Evolutionary conservation across 495 filamentous ascomycete genomes (phyloP).

Genomic region (Cercophora scortea): DNA sequence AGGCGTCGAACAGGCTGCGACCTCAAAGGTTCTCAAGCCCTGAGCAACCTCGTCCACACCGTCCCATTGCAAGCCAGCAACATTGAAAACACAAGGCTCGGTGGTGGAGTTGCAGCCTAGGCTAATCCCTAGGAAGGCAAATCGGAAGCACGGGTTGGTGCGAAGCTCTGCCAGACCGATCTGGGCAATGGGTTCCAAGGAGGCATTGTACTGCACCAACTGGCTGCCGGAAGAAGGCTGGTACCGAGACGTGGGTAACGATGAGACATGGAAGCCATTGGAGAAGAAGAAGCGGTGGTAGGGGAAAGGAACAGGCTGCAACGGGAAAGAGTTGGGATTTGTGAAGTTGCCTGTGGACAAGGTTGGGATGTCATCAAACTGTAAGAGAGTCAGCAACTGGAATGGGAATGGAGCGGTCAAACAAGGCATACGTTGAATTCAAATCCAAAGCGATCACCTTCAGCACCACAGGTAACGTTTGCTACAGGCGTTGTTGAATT

Average conservation of each 20-base stretch:
- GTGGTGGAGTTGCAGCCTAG: slow-evolving; percentile 33
- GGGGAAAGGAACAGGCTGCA: slow-evolving; percentile 26
- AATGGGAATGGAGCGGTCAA: background rate
- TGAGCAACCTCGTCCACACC: slow-evolving; percentile 16
- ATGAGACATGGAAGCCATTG: slow-evolving; percentile 25
- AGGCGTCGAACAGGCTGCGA: slow-evolving; percentile 24
- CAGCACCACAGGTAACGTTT: slow-evolving; percentile 15
- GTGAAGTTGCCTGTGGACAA: slow-evolving; percentile 9
- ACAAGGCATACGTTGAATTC: slow-evolving; percentile 12
- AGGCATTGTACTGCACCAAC: slow-evolving; percentile 27
- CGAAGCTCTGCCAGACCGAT: slow-evolving; percentile 28
- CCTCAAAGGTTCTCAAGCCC: slow-evolving; percentile 16
- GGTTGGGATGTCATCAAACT: slow-evolving; percentile 36
- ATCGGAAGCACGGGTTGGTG: slow-evolving; percentile 30
- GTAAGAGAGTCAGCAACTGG: slow-evolving; percentile 1
- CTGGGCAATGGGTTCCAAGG: slow-evolving; percentile 16
- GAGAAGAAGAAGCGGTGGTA: slow-evolving; percentile 38
- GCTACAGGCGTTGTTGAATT: too few species aligned
- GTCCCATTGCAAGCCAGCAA: slow-evolving; percentile 27
- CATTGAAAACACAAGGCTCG: slow-evolving; percentile 27
- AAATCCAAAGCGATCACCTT: slow-evolving; percentile 23
- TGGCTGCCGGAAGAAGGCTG: slow-evolving; percentile 30
- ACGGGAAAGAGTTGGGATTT: slow-evolving; percentile 7
- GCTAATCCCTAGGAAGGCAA: slow-evolving; percentile 30
- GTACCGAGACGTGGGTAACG: slow-evolving; percentile 18